Conservation (phyloP, 2,329 filamentous ascomycete genomes). For the Stachybotrys elegans region DNA sequence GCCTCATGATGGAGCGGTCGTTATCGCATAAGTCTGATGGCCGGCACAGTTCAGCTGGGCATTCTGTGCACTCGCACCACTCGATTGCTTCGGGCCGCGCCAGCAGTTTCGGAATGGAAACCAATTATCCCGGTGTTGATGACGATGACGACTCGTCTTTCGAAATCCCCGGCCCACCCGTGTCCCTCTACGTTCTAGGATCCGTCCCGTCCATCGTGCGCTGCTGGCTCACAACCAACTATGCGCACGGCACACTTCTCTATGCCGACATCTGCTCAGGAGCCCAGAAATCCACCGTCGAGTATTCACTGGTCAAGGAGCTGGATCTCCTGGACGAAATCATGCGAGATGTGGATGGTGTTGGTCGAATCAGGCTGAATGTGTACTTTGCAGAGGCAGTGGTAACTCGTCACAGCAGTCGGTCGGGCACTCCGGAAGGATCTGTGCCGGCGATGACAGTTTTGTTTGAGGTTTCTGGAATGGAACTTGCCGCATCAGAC, state of each 20-base stretch:
- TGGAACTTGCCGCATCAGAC: constrained; percentile 38
- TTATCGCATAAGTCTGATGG: constrained; percentile 95
- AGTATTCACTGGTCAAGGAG: constrained; percentile 67
- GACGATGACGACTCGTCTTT: constrained; percentile 64
- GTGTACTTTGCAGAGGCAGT: constrained; percentile 91
- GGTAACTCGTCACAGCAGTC: constrained; percentile 68
- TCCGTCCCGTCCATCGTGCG: constrained; percentile 91
- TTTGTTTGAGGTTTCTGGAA: constrained; percentile 68
- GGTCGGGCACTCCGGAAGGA: constrained; percentile 64
- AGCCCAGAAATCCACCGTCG: constrained; percentile 81
- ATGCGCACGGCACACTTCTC: constrained; percentile 81
- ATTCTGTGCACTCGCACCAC: constrained; percentile 63
- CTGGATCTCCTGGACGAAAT: constrained; percentile 66
- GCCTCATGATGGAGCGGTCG: constrained; percentile 85
- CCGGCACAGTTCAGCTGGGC: constrained; percentile 86
- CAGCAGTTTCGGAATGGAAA: constrained; percentile 83
- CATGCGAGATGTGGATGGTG: constrained; percentile 59
- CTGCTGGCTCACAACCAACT: constrained; percentile 89
- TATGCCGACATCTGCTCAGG: constrained; percentile 93
- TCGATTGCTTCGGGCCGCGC: constrained; percentile 75
- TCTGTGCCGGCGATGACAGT: constrained; percentile 72
- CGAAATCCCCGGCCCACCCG: constrained; percentile 70
- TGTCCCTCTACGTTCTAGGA: constrained; percentile 78
- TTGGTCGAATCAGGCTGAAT: constrained; percentile 66
- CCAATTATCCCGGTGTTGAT: constrained; percentile 55